Percentiles rank a stretch among this genome's conserved stretches.
phyloP scores from a whole-genome alignment of 2,329 filamentous ascomycete species.

The Talaromyces sp. region DNA sequence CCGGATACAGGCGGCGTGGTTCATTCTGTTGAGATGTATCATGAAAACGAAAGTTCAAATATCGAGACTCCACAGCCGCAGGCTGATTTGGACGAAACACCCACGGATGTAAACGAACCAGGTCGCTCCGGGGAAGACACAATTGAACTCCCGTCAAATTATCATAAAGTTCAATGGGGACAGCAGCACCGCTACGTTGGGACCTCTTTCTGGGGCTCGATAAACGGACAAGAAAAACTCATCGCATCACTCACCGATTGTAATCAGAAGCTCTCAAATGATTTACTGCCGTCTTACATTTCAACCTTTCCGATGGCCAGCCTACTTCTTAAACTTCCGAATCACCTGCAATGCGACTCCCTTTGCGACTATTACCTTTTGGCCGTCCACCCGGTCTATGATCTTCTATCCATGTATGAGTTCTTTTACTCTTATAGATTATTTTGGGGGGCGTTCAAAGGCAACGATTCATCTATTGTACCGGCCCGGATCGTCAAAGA shows the following conservation, averaged over 20 bases:
- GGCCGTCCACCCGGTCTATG: slow-evolving; percentile 8
- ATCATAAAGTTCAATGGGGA: too few species aligned
- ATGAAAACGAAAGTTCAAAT: too few species aligned
- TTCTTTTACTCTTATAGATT: slow-evolving; percentile 9
- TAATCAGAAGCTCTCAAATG: not conserved
- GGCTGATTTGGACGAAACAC: too few species aligned
- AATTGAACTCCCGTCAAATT: too few species aligned
- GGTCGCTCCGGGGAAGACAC: too few species aligned
- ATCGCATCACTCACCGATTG: slow-evolving; percentile 5
- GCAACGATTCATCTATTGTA: not conserved
- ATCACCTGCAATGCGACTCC: not conserved
- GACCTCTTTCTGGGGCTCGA: slow-evolving; percentile 9
- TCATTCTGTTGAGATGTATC: too few species aligned
- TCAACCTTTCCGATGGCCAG: not conserved
- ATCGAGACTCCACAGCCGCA: too few species aligned
- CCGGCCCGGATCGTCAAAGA: slow-evolving; percentile 6
- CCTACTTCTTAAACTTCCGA: not conserved
- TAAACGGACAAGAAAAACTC: slow-evolving; percentile 5
- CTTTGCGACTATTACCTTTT: slow-evolving; percentile 5
- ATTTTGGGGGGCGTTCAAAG: slow-evolving; percentile 14
- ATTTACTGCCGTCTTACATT: too few species aligned
- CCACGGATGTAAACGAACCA: too few species aligned
- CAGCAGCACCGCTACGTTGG: too few species aligned
- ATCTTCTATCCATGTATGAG: slow-evolving; percentile 2
- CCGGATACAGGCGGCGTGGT: not conserved